Evolutionary conservation across 1,139 yeast genomes (phyloP), one percentile per base, ranked within the genome.

Genomic region (Lodderomyces pseudojiufengensis): DNA sequence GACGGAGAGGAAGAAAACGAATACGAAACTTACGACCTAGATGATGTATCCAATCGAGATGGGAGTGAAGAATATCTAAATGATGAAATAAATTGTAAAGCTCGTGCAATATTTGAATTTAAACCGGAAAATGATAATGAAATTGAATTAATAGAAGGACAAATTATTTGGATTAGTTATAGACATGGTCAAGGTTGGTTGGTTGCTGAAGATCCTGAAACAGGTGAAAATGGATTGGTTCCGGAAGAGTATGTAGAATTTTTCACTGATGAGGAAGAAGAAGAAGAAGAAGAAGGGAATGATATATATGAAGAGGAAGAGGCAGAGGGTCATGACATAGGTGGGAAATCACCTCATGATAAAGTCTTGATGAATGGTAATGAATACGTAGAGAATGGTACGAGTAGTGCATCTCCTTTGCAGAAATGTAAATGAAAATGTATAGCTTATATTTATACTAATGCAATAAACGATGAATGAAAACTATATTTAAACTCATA

Each of bases 161-260:
- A 92, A 59, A 59, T 78, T 13, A 78, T 94, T 3, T 83, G 92
- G 77, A 84, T 92, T 23, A 79, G 84, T 41, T 90, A 90, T 57
- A 76, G 95, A 44, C 96, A 92, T 56, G 97, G 97, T 14, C 97
- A 92, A 56, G 99, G 99, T 5, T 92, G 98, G 99, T 70, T 94
- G 4, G 97, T 92, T 33, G 97, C 97, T 0, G 86, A 82, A 48
- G 90, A 85, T 52, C 84, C 88, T 0, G 70, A 59, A 24, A 73
- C 84, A 3, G 90, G 88, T 1, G 84, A 81, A 47, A 85, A 95
- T 21, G 99, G 99, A 2, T 73, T 92, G 36, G 95, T 92, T 5
- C 99, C 99, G 1, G 96, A 90, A 52, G 96, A 86, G 50, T 92
- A 88, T 51, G 96, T 92, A 30, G 84, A 83, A 65, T 82, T 37